Evolutionary conservation across 2,329 filamentous ascomycete genomes (phyloP), one percentile per base, ranked within the genome.

Genomic region (Aspergillus pseudonomiae): DNA sequence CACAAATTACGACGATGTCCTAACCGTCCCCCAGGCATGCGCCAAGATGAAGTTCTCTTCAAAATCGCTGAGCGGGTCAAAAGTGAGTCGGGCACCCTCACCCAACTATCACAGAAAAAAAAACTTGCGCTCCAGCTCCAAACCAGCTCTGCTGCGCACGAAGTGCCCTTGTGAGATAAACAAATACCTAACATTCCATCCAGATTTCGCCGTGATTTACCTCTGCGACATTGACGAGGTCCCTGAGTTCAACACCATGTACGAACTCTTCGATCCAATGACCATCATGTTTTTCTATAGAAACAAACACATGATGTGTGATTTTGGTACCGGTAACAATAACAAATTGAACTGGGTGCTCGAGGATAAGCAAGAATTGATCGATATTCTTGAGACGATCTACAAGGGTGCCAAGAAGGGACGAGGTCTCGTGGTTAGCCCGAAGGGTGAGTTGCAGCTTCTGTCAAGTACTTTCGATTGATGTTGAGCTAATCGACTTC

Each of bases 341-440:
- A 99, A 99, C 79, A 98, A 98, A 79, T 84, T 97, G 70, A 97
- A 97, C 77, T 97, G 93, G 90, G 92, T 97, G 55, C 83, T 96
- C 21, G 94, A 98, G 80, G 94, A 99, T 76, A 98, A 99, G 82
- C 94, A 98, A 79, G 95, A 99, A 82, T 84, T 99, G 73, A 96
- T 99, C 74, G 95, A 99, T 80, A 99, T 99, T 69, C 89, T 98
- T 75, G 95, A 99, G 84, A 97, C 94, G 5, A 94, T 99, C 65
- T 99, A 98, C 78, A 89, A 94, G 63, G 95, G 95, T n/a, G 95
- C 95, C 36, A 98, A 97, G 86, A 99, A 99, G 83, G 95, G 96
- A 0, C 85, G 94, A 59, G 95, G 96, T 90, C 81, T 99, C 71
- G 95, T 99, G 46, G 93, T 98, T 69, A 96, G 93, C 75, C 95